phyloP scores from a whole-genome alignment of 345 rosid species.

The Corymbia maculata region DNA sequence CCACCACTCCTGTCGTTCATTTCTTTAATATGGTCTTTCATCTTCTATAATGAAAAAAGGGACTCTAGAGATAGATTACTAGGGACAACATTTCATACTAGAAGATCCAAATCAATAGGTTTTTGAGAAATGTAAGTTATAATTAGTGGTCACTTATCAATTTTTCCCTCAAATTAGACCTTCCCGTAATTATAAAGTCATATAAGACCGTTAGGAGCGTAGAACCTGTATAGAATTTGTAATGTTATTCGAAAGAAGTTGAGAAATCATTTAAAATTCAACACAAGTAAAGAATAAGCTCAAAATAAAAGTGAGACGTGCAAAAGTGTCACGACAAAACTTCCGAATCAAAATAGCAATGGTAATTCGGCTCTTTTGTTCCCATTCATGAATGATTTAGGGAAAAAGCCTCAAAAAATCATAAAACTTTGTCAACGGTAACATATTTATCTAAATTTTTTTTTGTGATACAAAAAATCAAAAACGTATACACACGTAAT shows the following conservation, averaged over 20 bases:
- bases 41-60: background rate
- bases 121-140: background rate
- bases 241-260: background rate
- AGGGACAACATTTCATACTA: background rate
- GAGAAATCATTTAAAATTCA: background rate
- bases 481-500: no score
- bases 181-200: background rate
- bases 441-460: no score
- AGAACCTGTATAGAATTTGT: background rate
- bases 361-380: background rate
- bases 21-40: background rate
- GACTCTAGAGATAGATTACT: background rate
- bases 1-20: background rate
- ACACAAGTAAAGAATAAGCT: background rate
- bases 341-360: background rate
- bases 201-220: background rate
- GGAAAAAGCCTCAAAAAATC: no score
- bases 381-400: background rate
- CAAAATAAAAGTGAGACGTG: background rate
- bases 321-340: background rate
- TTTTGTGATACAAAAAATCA: no score
- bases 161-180: background rate
- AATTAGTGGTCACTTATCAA: background rate
- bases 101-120: background rate
- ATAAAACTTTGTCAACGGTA: no score